phyloP scores from a whole-genome alignment of 305 asterid species.

The Coffea humblotiana region DNA sequence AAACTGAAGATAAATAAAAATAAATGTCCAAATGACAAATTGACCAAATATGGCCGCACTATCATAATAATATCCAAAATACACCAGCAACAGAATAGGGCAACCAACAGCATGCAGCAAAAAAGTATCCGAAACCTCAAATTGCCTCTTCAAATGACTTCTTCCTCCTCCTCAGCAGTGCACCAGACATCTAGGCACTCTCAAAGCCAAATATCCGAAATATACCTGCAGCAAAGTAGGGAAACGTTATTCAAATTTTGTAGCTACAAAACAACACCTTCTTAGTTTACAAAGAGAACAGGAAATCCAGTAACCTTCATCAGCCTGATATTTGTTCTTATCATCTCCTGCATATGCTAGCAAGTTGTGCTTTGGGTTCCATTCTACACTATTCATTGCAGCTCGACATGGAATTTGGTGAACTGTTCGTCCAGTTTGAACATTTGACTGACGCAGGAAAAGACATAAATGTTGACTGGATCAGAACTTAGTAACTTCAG shows the following conservation, averaged over 20 bases:
- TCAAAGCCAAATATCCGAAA: conserved; percentile 94
- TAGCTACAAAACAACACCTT: not conserved
- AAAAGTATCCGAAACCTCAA: not conserved
- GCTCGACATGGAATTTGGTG: conserved; percentile 96
- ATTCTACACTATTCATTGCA: conserved; percentile 97
- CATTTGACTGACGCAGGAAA: conserved; percentile 55
- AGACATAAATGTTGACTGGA: not conserved
- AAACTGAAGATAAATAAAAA: not conserved
- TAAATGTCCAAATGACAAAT: not conserved
- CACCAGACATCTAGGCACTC: conserved; percentile 25
- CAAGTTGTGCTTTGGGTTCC: conserved; percentile 90
- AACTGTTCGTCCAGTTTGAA: conserved; percentile 79
- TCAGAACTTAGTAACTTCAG: no score
- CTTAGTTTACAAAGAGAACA: not conserved
- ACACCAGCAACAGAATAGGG: conserved; percentile 47
- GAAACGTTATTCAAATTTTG: not conserved
- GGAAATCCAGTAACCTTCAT: conserved; percentile 57
- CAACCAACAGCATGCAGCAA: not conserved
- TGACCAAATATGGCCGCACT: conserved; percentile 13
- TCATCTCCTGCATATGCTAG: conserved; percentile 99
- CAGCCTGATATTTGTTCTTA: conserved; percentile 86
- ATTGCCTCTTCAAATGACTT: not conserved
- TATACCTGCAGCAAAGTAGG: conserved; percentile 50
- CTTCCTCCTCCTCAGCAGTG: not conserved
- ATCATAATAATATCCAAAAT: conserved; percentile 77